Percentiles rank a stretch among this genome's conserved stretches.
Evolutionary conservation across 306 rosid species (phyloP).

Genomic region (Medicago lupulina): DNA sequence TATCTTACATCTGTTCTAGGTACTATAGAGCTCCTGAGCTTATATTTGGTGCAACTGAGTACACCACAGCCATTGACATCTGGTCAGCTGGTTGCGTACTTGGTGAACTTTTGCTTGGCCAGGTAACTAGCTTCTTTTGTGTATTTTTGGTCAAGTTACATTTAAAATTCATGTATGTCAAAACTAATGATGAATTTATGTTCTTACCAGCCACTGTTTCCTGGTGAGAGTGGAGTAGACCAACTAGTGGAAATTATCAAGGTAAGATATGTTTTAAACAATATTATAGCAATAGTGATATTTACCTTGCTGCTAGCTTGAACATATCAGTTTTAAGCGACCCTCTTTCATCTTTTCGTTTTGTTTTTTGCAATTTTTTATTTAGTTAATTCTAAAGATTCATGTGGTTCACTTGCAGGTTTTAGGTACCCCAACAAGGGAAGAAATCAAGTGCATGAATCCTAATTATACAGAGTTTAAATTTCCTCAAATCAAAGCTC

Average conservation of each 20-base stretch:
- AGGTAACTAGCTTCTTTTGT: slow-evolving; percentile 55
- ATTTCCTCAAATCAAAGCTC: slow-evolving; percentile 95
- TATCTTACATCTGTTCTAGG: slow-evolving; percentile 93
- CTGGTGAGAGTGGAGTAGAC: slow-evolving; percentile 95
- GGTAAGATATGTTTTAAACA: slow-evolving; percentile 52
- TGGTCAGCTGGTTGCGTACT: slow-evolving; percentile 99
- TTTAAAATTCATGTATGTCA: slow-evolving; percentile 25
- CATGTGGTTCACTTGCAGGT: slow-evolving; percentile 60
- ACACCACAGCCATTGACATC: slow-evolving; percentile 89
- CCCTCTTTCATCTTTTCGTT: not conserved
- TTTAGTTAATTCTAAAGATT: slow-evolving; percentile 17
- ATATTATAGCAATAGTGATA: not conserved
- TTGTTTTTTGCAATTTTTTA: not conserved
- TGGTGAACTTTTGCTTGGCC: slow-evolving; percentile 91
- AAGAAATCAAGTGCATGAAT: slow-evolving; percentile 97
- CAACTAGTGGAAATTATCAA: slow-evolving; percentile 92
- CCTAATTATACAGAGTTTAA: slow-evolving; percentile 94
- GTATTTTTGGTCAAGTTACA: slow-evolving; percentile 7
- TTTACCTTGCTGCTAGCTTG: slow-evolving; percentile 13
- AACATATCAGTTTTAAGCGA: not conserved
- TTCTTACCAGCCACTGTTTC: slow-evolving; percentile 81
- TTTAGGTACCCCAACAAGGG: slow-evolving; percentile 97
- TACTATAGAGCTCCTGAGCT: slow-evolving; percentile 98
- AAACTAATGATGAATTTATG: slow-evolving; percentile 39
- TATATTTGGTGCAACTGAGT: slow-evolving; percentile 94